Evolutionary conservation across 2,329 filamentous ascomycete species (phyloP).

Genomic region (Gaeumannomyces sp.): DNA sequence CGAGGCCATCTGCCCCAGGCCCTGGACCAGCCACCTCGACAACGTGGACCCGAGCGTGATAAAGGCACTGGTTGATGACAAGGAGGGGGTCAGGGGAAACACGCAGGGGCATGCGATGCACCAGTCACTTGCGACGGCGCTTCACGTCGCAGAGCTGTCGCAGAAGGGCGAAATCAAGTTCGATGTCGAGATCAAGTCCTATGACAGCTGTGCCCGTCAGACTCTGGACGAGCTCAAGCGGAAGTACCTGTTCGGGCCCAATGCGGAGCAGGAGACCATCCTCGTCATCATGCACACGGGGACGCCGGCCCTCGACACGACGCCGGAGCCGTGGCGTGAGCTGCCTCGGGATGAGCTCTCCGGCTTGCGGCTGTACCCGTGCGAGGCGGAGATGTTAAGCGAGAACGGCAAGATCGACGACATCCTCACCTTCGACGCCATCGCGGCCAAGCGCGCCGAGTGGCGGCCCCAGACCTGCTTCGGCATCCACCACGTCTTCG

Average conservation of each 20-base stretch:
- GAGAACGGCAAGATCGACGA: constrained; percentile 9
- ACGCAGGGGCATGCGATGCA: background rate
- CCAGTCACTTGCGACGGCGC: constrained; percentile 3
- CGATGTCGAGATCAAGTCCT: background rate
- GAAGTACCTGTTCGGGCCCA: background rate
- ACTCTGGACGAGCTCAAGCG: background rate
- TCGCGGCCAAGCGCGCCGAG: background rate
- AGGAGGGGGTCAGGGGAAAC: background rate
- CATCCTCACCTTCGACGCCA: background rate
- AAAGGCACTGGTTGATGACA: background rate
- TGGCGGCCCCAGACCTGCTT: constrained; percentile 3
- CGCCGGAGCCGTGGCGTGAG: background rate
- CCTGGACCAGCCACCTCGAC: background rate
- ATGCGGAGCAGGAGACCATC: background rate
- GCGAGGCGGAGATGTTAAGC: constrained; percentile 3
- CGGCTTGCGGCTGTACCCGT: constrained; percentile 4
- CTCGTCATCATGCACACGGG: background rate
- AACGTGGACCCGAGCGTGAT: background rate
- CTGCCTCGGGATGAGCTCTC: background rate
- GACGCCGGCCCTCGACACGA: background rate
- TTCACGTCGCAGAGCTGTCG: background rate
- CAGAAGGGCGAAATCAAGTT: background rate
- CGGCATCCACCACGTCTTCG: background rate
- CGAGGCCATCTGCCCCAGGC: constrained; percentile 9
- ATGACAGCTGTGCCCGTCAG: background rate